Evolutionary conservation across 192 early-diverging fungal genomes (phyloP).

Genomic region (Coemansia guatemalensis): DNA sequence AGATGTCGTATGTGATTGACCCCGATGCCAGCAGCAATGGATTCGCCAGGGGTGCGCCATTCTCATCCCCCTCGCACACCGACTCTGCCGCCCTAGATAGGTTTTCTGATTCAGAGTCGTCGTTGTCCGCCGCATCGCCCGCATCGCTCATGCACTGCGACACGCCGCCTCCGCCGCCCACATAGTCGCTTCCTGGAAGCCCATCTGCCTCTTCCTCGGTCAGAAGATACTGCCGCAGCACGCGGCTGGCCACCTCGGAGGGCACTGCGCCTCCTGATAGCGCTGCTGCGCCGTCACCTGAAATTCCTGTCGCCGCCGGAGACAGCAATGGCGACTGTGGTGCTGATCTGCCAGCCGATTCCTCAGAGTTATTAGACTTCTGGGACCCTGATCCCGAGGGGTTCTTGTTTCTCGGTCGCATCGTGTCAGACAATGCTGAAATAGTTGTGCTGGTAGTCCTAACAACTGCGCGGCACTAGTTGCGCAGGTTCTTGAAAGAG

Average conservation of each 20-base stretch:
- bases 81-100: background rate
- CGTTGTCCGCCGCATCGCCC: constrained; percentile 8
- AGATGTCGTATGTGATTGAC: constrained; percentile 83
- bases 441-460: background rate
- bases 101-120: constrained; percentile 4
- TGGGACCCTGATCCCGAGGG: background rate
- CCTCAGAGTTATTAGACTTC: background rate
- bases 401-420: background rate
- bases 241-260: constrained; percentile 23
- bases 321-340: background rate
- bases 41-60: constrained; percentile 18
- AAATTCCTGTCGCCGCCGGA: background rate
- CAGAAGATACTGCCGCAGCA: constrained; percentile 28
- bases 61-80: background rate
- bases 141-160: constrained; percentile 11
- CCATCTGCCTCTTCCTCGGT: constrained; percentile 30
- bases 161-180: constrained; percentile 1
- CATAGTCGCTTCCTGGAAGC: constrained; percentile 5
- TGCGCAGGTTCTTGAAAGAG: too few species aligned
- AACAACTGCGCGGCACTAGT: too few species aligned
- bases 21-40: constrained; percentile 62
- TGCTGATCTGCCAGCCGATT: background rate
- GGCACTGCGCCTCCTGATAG: constrained; percentile 5
- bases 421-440: background rate
- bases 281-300: background rate